Percentiles rank a stretch among this genome's conserved stretches.
Conservation (phyloP, 2,329 filamentous ascomycete species). For the Alternaria angustiovoidea region DNA sequence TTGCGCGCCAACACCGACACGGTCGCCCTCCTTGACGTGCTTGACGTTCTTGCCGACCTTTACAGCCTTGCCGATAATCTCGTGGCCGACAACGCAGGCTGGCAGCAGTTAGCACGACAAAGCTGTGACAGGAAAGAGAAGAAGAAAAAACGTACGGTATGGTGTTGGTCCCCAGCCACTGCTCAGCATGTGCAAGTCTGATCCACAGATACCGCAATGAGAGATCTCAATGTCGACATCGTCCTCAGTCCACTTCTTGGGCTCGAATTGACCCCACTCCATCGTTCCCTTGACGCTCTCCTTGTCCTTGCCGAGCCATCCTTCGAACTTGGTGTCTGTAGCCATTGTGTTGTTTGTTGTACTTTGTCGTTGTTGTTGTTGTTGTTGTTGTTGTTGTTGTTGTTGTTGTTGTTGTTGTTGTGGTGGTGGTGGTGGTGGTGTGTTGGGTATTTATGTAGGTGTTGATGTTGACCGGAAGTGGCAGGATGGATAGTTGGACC, state of each 20-base stretch:
- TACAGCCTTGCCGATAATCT: slow-evolving; percentile 52
- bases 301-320: slow-evolving; percentile 63
- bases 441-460: background rate
- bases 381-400: background rate
- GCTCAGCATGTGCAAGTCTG: slow-evolving; percentile 46
- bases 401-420: background rate
- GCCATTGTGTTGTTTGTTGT: slow-evolving; percentile 19
- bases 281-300: slow-evolving; percentile 62
- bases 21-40: slow-evolving; percentile 67
- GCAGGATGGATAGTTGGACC: background rate
- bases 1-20: slow-evolving; percentile 62
- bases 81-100: slow-evolving; percentile 55
- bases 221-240: slow-evolving; percentile 59
- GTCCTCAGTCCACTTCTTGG: slow-evolving; percentile 68
- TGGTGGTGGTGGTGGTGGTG: background rate
- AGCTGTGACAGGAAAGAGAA: background rate
- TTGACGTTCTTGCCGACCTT: slow-evolving; percentile 55
- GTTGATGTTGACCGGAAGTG: slow-evolving; percentile 1
- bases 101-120: slow-evolving; percentile 34
- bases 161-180: slow-evolving; percentile 49
- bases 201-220: slow-evolving; percentile 53
- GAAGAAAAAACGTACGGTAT: slow-evolving; percentile 23
- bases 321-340: slow-evolving; percentile 55
- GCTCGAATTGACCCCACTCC: slow-evolving; percentile 59
- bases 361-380: background rate